These are phyloP conservation scores for Lentinula raphanica DNA, from an alignment of 768 basidiomycete species.

Conservation along the genomic window DNA sequence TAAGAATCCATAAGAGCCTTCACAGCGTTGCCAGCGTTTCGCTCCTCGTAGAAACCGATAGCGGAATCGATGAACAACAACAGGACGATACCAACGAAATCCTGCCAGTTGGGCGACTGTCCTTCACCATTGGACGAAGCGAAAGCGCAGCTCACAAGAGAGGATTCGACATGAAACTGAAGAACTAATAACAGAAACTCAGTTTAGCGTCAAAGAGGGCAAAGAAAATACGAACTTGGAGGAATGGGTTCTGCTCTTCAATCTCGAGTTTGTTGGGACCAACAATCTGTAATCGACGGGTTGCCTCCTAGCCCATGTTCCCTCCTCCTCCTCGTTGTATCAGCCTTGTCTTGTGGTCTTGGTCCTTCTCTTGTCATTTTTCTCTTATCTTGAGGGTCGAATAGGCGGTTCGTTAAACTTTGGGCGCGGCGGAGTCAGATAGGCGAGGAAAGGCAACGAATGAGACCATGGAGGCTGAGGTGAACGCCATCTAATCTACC, in stretches of 20 bases:
- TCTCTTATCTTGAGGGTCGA: too few species aligned
- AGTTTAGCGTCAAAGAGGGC: neutral
- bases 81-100: constrained; percentile 94
- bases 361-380: too few species aligned
- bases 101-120: constrained; percentile 90
- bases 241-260: constrained; percentile 86
- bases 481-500: too few species aligned
- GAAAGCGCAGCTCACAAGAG: constrained; percentile 98
- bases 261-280: constrained; percentile 93
- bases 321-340: too few species aligned
- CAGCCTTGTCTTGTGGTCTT: too few species aligned
- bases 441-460: too few species aligned
- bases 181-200: constrained; percentile 46
- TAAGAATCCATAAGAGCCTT: constrained; percentile 99
- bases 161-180: constrained; percentile 99
- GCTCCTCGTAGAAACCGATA: constrained; percentile 98
- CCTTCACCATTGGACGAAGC: constrained; percentile 89
- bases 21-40: constrained; percentile 96
- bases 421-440: too few species aligned
- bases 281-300: constrained; percentile 83
- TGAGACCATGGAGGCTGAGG: too few species aligned
- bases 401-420: too few species aligned
- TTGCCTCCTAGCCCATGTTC: too few species aligned
- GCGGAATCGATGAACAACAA: constrained; percentile 90
- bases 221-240: constrained; percentile 53